Conservation (phyloP, 768 basidiomycete genomes). For the Udeniomyces megalosporus region DNA sequence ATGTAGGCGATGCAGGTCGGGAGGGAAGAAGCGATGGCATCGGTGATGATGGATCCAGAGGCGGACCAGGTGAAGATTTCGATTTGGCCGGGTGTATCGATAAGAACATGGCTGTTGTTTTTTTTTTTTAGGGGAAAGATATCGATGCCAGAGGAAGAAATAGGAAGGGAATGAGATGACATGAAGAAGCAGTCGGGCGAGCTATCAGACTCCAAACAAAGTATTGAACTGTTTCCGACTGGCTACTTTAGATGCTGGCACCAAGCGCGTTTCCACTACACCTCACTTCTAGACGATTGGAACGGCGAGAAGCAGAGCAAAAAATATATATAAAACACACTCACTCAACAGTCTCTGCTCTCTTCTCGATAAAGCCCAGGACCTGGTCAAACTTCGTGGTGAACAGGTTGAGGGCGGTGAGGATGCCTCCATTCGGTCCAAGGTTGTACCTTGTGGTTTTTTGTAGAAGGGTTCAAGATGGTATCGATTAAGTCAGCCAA, state of each 20-base stretch:
- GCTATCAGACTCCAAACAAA: too few species aligned
- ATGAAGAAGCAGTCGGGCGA: background rate
- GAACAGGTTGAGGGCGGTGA: conserved; percentile 92
- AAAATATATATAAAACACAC: conserved; percentile 24
- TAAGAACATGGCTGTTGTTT: conserved; percentile 61
- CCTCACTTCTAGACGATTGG: too few species aligned
- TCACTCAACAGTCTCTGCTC: conserved; percentile 75
- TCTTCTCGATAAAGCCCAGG: conserved; percentile 71
- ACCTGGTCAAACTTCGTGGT: conserved; percentile 99
- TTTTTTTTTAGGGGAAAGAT: too few species aligned
- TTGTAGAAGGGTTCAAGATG: background rate
- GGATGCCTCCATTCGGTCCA: conserved; percentile 92
- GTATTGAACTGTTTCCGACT: too few species aligned
- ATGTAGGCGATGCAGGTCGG: conserved; percentile 93
- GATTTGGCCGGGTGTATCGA: conserved; percentile 97
- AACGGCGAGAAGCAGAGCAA: background rate
- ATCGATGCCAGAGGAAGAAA: background rate
- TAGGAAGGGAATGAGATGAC: background rate
- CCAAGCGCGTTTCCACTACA: too few species aligned
- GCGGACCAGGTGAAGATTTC: conserved; percentile 99
- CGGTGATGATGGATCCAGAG: conserved; percentile 95
- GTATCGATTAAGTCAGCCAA: background rate
- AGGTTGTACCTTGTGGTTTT: conserved; percentile 72
- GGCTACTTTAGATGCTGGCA: too few species aligned
- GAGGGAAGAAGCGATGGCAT: conserved; percentile 79